These are phyloP conservation scores for Ambispora gerdemannii DNA, from an alignment of 192 early-diverging fungal genomes.

Conservation along the genomic window DNA sequence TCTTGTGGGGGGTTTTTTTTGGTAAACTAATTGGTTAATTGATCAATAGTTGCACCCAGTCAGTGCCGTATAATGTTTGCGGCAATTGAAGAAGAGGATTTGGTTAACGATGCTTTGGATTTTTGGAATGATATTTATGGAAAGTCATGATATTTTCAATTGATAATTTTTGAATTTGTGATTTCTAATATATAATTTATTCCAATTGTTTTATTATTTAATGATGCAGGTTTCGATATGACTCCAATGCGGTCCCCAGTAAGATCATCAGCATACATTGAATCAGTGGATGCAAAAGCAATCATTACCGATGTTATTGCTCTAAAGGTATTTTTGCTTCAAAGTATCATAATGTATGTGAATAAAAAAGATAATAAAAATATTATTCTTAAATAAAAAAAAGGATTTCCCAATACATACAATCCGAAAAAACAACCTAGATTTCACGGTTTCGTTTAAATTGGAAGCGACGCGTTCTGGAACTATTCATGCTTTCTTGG, in stretches of 20 bases:
- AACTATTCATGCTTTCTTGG: conserved; percentile 88
- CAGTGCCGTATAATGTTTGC: conserved; percentile 55
- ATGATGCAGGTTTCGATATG: conserved; percentile 86
- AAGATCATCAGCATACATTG: conserved; percentile 90
- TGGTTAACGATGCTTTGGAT: conserved; percentile 48
- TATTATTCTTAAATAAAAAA: too few species aligned
- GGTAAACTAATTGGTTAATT: neutral
- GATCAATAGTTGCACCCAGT: conserved; percentile 39
- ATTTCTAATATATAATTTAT: neutral
- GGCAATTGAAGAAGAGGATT: conserved; percentile 91
- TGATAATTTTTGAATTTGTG: too few species aligned
- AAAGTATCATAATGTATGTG: too few species aligned
- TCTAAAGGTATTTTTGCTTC: conserved; percentile 59
- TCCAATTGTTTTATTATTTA: neutral
- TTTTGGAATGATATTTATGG: conserved; percentile 45
- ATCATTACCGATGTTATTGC: conserved; percentile 75
- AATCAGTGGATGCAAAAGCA: conserved; percentile 85
- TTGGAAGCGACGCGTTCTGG: conserved; percentile 75
- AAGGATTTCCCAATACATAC: conserved; percentile 74
- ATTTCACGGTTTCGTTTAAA: conserved; percentile 82
- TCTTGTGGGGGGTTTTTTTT: too few species aligned
- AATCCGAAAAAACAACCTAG: conserved; percentile 83
- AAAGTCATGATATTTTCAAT: too few species aligned
- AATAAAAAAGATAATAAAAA: too few species aligned
- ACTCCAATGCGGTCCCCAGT: conserved; percentile 87